Conservation (phyloP, 257 asterid genomes). For the Osmanthus fragrans region DNA sequence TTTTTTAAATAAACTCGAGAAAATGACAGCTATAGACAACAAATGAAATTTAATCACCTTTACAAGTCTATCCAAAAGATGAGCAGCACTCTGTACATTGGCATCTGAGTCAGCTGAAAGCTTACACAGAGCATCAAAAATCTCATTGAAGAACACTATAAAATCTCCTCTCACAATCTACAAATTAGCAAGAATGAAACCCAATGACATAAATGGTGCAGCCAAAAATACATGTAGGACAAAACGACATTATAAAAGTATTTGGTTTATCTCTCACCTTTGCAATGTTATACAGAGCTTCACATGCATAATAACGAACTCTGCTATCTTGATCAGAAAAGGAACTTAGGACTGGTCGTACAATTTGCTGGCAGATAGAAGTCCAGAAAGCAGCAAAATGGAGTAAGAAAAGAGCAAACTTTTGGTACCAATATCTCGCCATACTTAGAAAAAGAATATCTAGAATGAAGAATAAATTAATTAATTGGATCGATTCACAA, state of each 20-base stretch:
- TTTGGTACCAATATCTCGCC: not conserved
- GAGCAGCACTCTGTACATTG: constrained; percentile 99
- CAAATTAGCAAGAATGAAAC: constrained; percentile 32
- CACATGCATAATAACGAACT: constrained; percentile 98
- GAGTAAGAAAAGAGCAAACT: constrained; percentile 25
- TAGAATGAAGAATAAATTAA: constrained; percentile 12
- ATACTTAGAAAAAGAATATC: not conserved
- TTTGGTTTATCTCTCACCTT: constrained; percentile 54
- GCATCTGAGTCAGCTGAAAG: constrained; percentile 99
- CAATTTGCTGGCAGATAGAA: constrained; percentile 69
- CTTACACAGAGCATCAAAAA: constrained; percentile 94
- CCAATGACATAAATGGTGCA: constrained; percentile 1
- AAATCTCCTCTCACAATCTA: constrained; percentile 99
- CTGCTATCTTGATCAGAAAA: constrained; percentile 97
- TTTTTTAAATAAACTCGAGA: not conserved
- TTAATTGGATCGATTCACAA: not conserved
- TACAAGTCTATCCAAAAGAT: constrained; percentile 97
- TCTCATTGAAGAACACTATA: constrained; percentile 93
- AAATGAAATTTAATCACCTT: constrained; percentile 48
- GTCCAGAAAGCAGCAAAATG: constrained; percentile 24
- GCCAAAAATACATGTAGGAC: constrained; percentile 15
- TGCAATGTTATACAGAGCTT: constrained; percentile 96
- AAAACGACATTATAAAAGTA: constrained; percentile 9
- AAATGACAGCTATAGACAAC: not conserved
- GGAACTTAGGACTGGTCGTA: constrained; percentile 88